Base-by-base conservation (phyloP, 108 stramenopile species). In the Fistulifera pelliculosa region DNA sequence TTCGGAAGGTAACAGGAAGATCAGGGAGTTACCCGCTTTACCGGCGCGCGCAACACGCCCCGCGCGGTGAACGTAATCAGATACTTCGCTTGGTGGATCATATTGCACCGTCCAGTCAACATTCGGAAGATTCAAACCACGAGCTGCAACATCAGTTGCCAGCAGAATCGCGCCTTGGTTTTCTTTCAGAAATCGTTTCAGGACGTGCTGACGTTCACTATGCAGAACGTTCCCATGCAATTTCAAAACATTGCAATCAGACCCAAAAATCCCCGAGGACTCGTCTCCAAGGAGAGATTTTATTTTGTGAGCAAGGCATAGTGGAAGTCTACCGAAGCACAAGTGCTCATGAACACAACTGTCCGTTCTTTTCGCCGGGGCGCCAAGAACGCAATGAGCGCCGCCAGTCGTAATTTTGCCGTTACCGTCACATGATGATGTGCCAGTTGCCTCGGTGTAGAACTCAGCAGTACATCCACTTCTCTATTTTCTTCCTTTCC, bases 281-380 rank as follows among this genome's bases (percentile, higher is more conserved):
- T 38, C 58, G 13, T 48, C 49, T 21, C 56, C 62, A 41, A 84
- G 11, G 82, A 58, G 14, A 66, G 72, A 19, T 76, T 65, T 66
- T 81, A 64, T 15, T 68, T 49, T 31, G 58, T 39, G 41, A 93
- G 83, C 19, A 96, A 54, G 0, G 76, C 68, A 53, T 88, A 60
- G 57, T 96, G 88, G 74, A 82, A 96, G 49, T 98, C 94, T 13
- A 95, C 95, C n/a, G 85, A 64, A 49, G 95, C 95, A 52, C 97
- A 96, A 1, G 95, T 96, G 12, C 82, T 75, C 76, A 96, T 77
- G 61, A 98, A 98, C 0, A 96, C 92, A 28, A 98, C 80, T 1
- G 80, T 75, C 49, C 93, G 67, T 71, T 94, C 82, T 4, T 66
- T 41, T 35, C 79, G 75, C 15, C 88, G 77, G 38, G 76, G 77